phyloP scores from a whole-genome alignment of 768 basidiomycete species.

The Cystofilobasidium bisporidii region DNA sequence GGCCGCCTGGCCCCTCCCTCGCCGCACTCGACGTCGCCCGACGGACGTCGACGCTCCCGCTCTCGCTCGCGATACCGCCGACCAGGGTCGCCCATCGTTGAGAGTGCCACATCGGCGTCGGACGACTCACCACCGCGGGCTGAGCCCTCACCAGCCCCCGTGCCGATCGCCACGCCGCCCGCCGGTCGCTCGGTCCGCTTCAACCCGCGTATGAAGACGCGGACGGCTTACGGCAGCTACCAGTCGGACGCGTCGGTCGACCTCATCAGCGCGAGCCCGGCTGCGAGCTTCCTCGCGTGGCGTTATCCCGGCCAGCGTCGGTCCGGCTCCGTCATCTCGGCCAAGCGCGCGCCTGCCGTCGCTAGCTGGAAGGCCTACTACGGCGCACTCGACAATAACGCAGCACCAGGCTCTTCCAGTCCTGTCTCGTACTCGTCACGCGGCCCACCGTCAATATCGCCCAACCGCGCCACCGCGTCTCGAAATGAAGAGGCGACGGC shows the following conservation, averaged over 20 bases:
- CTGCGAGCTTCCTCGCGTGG: slow-evolving; percentile 4
- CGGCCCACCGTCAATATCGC: too few species aligned
- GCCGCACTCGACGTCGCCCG: not conserved
- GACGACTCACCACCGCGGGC: not conserved
- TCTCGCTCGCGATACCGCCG: not conserved
- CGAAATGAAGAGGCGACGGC: not conserved
- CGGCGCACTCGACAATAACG: not conserved
- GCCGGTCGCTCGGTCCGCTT: slow-evolving; percentile 14
- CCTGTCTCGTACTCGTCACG: too few species aligned
- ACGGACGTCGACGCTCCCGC: not conserved
- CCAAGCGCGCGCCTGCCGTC: slow-evolving; percentile 4
- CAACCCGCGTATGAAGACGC: slow-evolving; percentile 9
- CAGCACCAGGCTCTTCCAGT: not conserved
- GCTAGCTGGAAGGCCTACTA: not conserved
- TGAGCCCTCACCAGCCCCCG: not conserved
- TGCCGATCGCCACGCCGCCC: not conserved
- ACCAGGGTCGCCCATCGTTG: not conserved
- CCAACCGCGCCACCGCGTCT: not conserved
- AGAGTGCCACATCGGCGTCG: slow-evolving; percentile 3
- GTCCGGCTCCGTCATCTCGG: not conserved
- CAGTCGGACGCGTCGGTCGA: slow-evolving; percentile 3
- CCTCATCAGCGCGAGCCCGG: not conserved
- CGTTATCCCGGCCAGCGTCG: not conserved
- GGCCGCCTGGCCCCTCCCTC: not conserved
- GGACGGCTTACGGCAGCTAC: slow-evolving; percentile 11